phyloP scores from a whole-genome alignment of 208 protist genomes.

The Trypanosoma cruzi region DNA sequence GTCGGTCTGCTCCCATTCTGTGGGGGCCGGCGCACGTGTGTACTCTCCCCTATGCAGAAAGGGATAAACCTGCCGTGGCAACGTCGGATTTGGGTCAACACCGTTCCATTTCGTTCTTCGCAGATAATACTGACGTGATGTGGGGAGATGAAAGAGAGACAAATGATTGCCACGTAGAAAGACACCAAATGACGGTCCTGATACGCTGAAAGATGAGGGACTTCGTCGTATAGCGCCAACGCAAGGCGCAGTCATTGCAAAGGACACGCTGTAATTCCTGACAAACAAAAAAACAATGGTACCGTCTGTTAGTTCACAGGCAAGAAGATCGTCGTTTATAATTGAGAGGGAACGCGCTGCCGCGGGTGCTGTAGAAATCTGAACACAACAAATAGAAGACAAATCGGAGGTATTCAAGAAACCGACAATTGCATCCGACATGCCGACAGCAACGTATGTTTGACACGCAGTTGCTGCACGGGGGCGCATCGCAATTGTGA shows the following conservation, averaged over 20 bases:
- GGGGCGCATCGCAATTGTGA: constrained; percentile 14
- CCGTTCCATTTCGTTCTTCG: neutral
- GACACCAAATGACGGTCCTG: constrained; percentile 41
- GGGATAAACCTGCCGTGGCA: constrained; percentile 2
- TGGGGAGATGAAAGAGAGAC: constrained; percentile 44
- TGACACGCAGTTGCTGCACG: constrained; percentile 12
- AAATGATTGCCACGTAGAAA: constrained; percentile 30
- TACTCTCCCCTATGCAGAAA: constrained; percentile 24
- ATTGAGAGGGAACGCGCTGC: constrained; percentile 16
- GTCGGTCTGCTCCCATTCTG: neutral
- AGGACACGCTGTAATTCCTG: constrained; percentile 35
- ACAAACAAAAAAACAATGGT: constrained; percentile 34
- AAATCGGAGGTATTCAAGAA: constrained; percentile 23
- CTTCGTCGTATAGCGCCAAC: constrained; percentile 3
- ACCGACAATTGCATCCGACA: constrained; percentile 20
- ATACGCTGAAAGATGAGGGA: constrained; percentile 6
- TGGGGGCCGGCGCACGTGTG: neutral
- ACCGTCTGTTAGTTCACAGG: constrained; percentile 34
- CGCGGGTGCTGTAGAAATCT: constrained; percentile 12
- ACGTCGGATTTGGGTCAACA: constrained; percentile 1
- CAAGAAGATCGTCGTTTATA: constrained; percentile 29
- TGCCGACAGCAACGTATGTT: constrained; percentile 23
- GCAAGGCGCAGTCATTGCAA: constrained; percentile 32
- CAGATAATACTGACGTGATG: constrained; percentile 32
- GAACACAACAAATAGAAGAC: constrained; percentile 25